Conservation (phyloP, 345 rosid species). For the Sisymbrium irio region DNA sequence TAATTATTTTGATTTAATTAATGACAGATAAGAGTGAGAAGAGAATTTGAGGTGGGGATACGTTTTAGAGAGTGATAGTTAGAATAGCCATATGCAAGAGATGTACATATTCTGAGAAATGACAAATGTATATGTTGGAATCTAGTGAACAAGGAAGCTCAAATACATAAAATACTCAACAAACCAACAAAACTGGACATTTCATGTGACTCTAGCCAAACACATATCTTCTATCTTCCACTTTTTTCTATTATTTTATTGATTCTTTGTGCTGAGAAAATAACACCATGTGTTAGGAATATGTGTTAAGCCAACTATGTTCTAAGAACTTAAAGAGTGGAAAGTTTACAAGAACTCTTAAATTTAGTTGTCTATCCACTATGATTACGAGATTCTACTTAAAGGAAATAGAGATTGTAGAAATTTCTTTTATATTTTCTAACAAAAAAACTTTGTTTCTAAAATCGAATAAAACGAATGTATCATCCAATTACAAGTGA, state of each 20-base stretch:
- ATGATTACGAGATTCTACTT: not conserved
- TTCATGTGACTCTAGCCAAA: constrained; percentile 35
- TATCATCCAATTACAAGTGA: not conserved
- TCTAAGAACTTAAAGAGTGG: not conserved
- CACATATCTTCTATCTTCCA: constrained; percentile 24
- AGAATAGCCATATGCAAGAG: constrained; percentile 28
- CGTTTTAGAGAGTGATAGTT: constrained; percentile 27
- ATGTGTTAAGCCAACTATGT: not conserved
- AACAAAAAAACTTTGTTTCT: too few relatives aligned
- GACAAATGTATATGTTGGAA: constrained; percentile 29
- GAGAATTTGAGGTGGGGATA: constrained; percentile 31
- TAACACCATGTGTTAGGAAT: not conserved
- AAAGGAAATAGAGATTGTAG: not conserved
- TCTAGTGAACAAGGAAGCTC: constrained; percentile 29
- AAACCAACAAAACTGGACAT: constrained; percentile 30
- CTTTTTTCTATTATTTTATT: constrained; percentile 11
- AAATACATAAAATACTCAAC: constrained; percentile 8
- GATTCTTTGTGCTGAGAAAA: not conserved
- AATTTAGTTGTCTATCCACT: not conserved
- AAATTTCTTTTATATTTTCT: not conserved
- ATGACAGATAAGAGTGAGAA: constrained; percentile 6
- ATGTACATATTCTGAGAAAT: constrained; percentile 16
- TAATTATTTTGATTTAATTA: not conserved
- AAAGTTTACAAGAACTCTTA: not conserved
- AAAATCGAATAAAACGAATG: not conserved